Conservation (phyloP, 768 basidiomycete species). For the Kwoniella pini region DNA sequence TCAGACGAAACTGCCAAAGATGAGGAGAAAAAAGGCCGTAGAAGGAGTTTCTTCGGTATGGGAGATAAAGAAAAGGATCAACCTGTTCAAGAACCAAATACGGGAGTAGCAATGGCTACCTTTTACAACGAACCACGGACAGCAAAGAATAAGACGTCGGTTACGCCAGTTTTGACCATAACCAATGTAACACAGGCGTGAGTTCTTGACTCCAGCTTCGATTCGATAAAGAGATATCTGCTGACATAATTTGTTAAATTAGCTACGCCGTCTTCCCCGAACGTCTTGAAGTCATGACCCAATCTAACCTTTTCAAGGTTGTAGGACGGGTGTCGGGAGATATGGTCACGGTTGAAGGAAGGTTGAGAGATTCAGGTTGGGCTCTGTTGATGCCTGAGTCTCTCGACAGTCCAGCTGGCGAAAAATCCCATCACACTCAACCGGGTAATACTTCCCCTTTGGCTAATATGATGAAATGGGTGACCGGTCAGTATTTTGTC, state of each 20-base stretch:
- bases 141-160: conserved; percentile 64
- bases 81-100: conserved; percentile 43
- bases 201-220: conserved; percentile 20
- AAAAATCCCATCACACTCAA: conserved; percentile 9
- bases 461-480: conserved; percentile 86
- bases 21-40: conserved; percentile 58
- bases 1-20: conserved; percentile 31
- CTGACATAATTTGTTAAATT: neutral
- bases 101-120: conserved; percentile 55
- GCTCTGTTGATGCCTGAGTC: conserved; percentile 83
- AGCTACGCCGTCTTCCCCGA: conserved; percentile 88
- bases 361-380: conserved; percentile 70
- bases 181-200: conserved; percentile 73
- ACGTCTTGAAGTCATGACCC: conserved; percentile 82
- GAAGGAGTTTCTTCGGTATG: conserved; percentile 60
- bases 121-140: conserved; percentile 47
- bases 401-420: conserved; percentile 25
- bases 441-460: conserved; percentile 58
- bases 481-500: conserved; percentile 73
- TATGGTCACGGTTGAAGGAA: conserved; percentile 65
- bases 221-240: no score
- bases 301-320: conserved; percentile 87
- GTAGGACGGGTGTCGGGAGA: conserved; percentile 83
- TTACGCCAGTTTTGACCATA: conserved; percentile 71
- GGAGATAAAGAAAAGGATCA: conserved; percentile 41